These are phyloP conservation scores for Didymella keratinophila DNA, from an alignment of 2,329 filamentous ascomycete genomes.

Conservation along the genomic window DNA sequence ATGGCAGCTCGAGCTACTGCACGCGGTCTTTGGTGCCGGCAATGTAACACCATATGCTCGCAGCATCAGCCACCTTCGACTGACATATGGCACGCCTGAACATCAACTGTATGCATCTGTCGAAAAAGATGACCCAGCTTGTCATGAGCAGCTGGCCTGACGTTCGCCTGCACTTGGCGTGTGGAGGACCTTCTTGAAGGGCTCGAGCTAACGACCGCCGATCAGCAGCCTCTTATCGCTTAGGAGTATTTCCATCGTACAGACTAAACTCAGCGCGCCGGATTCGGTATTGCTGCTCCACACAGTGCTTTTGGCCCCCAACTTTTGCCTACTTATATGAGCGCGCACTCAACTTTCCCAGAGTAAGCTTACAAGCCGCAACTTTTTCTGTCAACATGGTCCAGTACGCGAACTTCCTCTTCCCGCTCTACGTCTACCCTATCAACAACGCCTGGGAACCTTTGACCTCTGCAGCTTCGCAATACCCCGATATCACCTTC, in stretches of 20 bases:
- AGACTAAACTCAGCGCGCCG: background rate
- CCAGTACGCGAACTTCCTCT: constrained; percentile 21
- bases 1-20: constrained; percentile 1
- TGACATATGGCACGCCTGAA: constrained; percentile 4
- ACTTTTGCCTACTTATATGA: background rate
- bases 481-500: constrained; percentile 18
- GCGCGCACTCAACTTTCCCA: background rate
- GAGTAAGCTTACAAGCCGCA: background rate
- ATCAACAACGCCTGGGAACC: constrained; percentile 19
- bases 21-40: constrained; percentile 1
- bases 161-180: background rate
- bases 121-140: background rate
- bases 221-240: background rate
- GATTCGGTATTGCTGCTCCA: background rate
- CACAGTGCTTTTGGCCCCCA: background rate
- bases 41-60: background rate
- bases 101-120: background rate
- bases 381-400: constrained; percentile 3
- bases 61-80: background rate
- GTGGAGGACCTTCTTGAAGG: background rate
- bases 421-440: constrained; percentile 19
- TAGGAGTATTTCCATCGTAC: background rate
- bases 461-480: constrained; percentile 12
- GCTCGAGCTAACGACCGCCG: background rate
- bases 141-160: background rate